Evolutionary conservation across 208 protist species (phyloP).

Genomic region (Wallacemonas sp.): DNA sequence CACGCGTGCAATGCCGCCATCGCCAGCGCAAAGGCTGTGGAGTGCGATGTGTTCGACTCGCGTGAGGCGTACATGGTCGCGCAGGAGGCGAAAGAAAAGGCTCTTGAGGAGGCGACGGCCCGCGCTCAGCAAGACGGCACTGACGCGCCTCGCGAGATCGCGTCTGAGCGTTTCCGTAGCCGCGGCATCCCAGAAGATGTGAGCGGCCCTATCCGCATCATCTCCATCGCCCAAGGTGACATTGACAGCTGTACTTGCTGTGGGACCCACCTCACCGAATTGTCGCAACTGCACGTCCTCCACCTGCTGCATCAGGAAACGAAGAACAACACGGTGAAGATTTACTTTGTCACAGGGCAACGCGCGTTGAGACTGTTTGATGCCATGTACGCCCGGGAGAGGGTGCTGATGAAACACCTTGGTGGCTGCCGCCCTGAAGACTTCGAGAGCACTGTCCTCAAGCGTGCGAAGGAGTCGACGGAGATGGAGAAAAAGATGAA

Average conservation of each 20-base stretch:
- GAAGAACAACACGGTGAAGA: conserved; percentile 70
- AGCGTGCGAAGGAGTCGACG: conserved; percentile 45
- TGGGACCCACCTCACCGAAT: conserved; percentile 78
- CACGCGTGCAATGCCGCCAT: conserved; percentile 67
- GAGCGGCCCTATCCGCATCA: conserved; percentile 72
- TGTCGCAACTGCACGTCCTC: conserved; percentile 69
- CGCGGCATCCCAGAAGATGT: conserved; percentile 78
- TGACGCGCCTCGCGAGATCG: neutral
- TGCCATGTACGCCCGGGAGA: conserved; percentile 70
- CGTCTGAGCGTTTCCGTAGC: conserved; percentile 33
- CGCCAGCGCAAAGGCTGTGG: conserved; percentile 37
- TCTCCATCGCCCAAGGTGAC: conserved; percentile 47
- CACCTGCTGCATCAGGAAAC: conserved; percentile 83
- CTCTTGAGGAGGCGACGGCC: too few relatives aligned
- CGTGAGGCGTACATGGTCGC: conserved; percentile 45
- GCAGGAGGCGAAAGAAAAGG: conserved; percentile 11
- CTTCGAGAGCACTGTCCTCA: conserved; percentile 44
- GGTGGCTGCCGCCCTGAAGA: conserved; percentile 62
- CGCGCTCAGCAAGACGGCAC: neutral
- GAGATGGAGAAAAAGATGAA: conserved; percentile 57
- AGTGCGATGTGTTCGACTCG: conserved; percentile 45
- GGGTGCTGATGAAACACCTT: conserved; percentile 57
- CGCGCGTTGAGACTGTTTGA: conserved; percentile 47
- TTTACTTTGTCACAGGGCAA: conserved; percentile 81
- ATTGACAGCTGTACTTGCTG: conserved; percentile 85